A percentile compares a stretch with the other conserved stretches of the same genome.
Evolutionary conservation across 1,139 yeast species (phyloP).

Genomic region (Nakaseomyces delphensis): DNA sequence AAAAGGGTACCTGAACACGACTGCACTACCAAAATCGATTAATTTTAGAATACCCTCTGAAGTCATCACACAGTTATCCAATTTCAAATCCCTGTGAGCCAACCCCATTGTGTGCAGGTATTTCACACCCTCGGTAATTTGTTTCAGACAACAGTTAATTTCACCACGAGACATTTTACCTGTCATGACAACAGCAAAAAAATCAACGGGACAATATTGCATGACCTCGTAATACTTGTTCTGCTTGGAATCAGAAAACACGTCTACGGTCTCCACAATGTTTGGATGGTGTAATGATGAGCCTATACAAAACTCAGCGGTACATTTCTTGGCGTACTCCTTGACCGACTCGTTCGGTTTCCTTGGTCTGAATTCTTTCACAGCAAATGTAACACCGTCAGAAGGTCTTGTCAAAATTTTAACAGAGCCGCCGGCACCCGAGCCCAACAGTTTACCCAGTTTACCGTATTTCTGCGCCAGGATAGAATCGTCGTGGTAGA

Average conservation of each 20-base stretch:
- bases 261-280: conserved; percentile 87
- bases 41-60: conserved; percentile 78
- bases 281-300: conserved; percentile 92
- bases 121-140: conserved; percentile 71
- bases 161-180: conserved; percentile 83
- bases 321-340: conserved; percentile 90
- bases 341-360: conserved; percentile 74
- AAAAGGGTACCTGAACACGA: conserved; percentile 86
- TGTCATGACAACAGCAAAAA: conserved; percentile 96
- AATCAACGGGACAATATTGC: conserved; percentile 96
- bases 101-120: conserved; percentile 84
- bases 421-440: conserved; percentile 98
- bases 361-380: conserved; percentile 87
- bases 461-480: conserved; percentile 80
- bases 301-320: conserved; percentile 96
- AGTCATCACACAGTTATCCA: conserved; percentile 90
- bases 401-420: conserved; percentile 72
- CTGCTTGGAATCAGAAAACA: conserved; percentile 58
- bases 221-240: conserved; percentile 85
- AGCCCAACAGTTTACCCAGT: conserved; percentile 81
- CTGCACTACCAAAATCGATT: conserved; percentile 95
- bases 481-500: conserved; percentile 51
- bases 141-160: conserved; percentile 83
- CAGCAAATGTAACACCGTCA: conserved; percentile 85
- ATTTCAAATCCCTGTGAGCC: conserved; percentile 90